phyloP scores from a whole-genome alignment of 2,329 filamentous ascomycete species.

The Ustulina deusta region DNA sequence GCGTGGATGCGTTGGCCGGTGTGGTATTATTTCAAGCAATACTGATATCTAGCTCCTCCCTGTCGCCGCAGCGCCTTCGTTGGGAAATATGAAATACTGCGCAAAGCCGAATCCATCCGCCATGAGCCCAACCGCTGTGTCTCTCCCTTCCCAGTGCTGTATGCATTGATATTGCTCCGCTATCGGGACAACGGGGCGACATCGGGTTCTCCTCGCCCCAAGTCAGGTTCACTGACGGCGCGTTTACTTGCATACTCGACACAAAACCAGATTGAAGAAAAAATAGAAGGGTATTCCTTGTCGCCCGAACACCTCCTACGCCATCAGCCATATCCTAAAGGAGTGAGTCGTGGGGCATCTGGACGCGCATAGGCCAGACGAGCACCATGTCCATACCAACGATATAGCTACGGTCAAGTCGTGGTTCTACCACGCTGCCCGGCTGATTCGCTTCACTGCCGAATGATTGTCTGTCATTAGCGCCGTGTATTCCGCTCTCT shows the following conservation, averaged over 20 bases:
- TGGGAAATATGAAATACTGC: not conserved
- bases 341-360: not conserved
- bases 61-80: slow-evolving; percentile 9
- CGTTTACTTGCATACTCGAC: not conserved
- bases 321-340: not conserved
- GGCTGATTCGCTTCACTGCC: slow-evolving; percentile 45
- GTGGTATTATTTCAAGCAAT: slow-evolving; percentile 41
- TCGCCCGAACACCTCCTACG: not conserved
- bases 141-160: not conserved
- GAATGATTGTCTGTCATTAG: slow-evolving; percentile 52
- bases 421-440: slow-evolving; percentile 44
- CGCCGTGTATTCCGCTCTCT: slow-evolving; percentile 56
- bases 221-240: not conserved
- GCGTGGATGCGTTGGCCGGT: slow-evolving; percentile 4
- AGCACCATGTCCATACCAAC: not conserved
- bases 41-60: slow-evolving; percentile 14
- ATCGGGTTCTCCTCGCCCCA: not conserved
- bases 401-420: not conserved
- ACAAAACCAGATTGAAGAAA: not conserved
- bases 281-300: slow-evolving; percentile 1
- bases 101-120: not conserved
- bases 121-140: not conserved
- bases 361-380: not conserved
- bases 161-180: not conserved
- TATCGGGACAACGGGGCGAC: too few relatives aligned